Conservation (phyloP, 768 basidiomycete species). For the Lactarius evosmus region DNA sequence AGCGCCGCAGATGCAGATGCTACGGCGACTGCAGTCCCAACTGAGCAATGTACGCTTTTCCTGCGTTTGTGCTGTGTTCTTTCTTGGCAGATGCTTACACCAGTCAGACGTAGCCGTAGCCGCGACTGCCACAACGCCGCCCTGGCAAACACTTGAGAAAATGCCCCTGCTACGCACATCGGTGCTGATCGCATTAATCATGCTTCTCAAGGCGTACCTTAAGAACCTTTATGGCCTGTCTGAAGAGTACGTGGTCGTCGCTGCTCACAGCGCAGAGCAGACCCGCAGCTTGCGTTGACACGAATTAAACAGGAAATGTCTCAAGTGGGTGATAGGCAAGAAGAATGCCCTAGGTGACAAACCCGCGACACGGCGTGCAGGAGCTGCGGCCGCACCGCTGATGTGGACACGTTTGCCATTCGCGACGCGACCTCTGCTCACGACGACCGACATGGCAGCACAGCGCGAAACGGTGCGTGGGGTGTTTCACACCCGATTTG, state of each 20-base stretch:
- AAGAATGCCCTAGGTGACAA: slow-evolving; percentile 89
- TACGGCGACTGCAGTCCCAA: background rate
- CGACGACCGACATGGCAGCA: slow-evolving; percentile 53
- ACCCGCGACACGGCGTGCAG: slow-evolving; percentile 60
- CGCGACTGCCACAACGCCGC: background rate
- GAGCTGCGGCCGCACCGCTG: slow-evolving; percentile 56
- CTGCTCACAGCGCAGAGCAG: background rate
- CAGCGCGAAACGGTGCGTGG: slow-evolving; percentile 60
- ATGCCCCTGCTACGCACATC: slow-evolving; percentile 56
- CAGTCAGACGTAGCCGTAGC: background rate
- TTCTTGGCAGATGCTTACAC: slow-evolving; percentile 1
- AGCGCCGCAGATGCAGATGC: background rate
- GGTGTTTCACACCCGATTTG: slow-evolving; percentile 21
- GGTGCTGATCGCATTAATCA: slow-evolving; percentile 76
- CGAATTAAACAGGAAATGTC: slow-evolving; percentile 67
- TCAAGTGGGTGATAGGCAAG: slow-evolving; percentile 83
- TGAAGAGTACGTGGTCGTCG: slow-evolving; percentile 71
- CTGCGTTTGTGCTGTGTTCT: background rate
- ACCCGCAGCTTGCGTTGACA: slow-evolving; percentile 5
- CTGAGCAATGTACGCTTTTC: slow-evolving; percentile 5
- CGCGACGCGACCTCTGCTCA: slow-evolving; percentile 56
- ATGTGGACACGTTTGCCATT: slow-evolving; percentile 74
- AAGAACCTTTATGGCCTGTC: slow-evolving; percentile 80
- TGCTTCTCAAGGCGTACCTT: slow-evolving; percentile 84
- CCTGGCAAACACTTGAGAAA: slow-evolving; percentile 28